These are phyloP conservation scores for Solanum peruvianum DNA, from an alignment of 257 asterid species.

Conservation along the genomic window DNA sequence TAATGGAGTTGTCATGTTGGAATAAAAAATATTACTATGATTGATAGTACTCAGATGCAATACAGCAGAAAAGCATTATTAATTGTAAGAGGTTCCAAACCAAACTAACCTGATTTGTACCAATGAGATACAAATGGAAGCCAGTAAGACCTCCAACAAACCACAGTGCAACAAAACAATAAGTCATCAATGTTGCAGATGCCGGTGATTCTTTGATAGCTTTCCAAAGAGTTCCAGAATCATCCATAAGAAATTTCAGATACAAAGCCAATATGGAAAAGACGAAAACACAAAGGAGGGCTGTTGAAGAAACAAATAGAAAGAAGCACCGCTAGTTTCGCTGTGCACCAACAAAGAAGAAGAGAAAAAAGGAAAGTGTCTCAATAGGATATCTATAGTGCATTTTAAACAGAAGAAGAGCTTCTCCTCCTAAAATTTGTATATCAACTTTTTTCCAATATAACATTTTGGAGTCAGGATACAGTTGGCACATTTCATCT, in stretches of 20 bases:
- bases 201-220: conserved; percentile 53
- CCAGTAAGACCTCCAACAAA: conserved; percentile 82
- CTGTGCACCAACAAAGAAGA: conserved; percentile 16
- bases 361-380: not conserved
- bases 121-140: conserved; percentile 56
- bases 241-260: conserved; percentile 32
- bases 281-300: conserved; percentile 47
- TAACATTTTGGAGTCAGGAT: not conserved
- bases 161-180: conserved; percentile 60
- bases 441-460: not conserved
- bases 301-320: conserved; percentile 49
- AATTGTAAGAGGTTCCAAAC: not conserved
- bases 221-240: conserved; percentile 20
- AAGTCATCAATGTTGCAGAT: conserved; percentile 36
- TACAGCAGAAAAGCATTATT: not conserved
- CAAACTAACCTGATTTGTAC: conserved; percentile 52
- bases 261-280: conserved; percentile 33
- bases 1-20: not conserved
- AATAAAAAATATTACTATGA: not conserved
- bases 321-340: conserved; percentile 69
- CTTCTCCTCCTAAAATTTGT: not conserved
- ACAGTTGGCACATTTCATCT: not conserved
- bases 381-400: not conserved
- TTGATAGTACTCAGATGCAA: not conserved
- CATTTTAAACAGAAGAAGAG: not conserved